Base-by-base conservation (phyloP, 805 yeast genomes). In the Blastobotrys robertii region DNA sequence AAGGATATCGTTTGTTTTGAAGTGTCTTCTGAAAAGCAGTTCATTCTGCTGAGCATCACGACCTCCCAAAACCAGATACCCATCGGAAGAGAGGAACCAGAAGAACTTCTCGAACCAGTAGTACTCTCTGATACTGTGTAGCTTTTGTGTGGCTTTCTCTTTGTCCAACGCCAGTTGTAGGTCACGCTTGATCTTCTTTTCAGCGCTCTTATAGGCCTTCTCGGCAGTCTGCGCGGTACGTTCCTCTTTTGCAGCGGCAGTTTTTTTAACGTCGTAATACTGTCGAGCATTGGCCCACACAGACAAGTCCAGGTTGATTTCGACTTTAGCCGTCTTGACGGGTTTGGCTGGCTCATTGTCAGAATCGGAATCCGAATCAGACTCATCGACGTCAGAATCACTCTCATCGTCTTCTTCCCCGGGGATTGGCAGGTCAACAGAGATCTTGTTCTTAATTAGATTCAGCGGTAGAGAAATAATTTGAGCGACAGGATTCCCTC, bases 81-180 rank as follows among this genome's bases (percentile, higher is more conserved):
- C 88, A 57, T 90, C 97, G 50, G 81, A 78, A 0, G 96, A 76
- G n/a, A 88, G 68, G 56, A 92, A 92, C 98, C 98, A 92, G 55
- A 72, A 77, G 60, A 81, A 90, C 61, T 90, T 92, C 58, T 92
- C 98, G 65, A 92, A 92, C 84, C 96, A 88, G 57, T 69, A 80
- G 38, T 85, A 86, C 3, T 74, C 69, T 38, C 97, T 72, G 29
- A 83, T 65, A 32, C 74, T 77, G 48, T 74, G 79, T 44, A 81
- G 64, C 8, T 58, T 46, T 30, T 70, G 60, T 3, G 68, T 69
- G 38, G 70, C 70, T 40, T 70, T 71, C 37, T 80, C 77, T 45
- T 76, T 76, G 41, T 76, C 77, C 45, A 84, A 63, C 13, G 61
- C 50, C 51, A 73, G 76, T 43, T 76, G 75, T 54, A 88, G 63